A percentile compares a stretch with the other conserved stretches of the same genome.
phyloP scores from a whole-genome alignment of 2,329 filamentous ascomycete genomes.

The Apiospora rasikravindrae region DNA sequence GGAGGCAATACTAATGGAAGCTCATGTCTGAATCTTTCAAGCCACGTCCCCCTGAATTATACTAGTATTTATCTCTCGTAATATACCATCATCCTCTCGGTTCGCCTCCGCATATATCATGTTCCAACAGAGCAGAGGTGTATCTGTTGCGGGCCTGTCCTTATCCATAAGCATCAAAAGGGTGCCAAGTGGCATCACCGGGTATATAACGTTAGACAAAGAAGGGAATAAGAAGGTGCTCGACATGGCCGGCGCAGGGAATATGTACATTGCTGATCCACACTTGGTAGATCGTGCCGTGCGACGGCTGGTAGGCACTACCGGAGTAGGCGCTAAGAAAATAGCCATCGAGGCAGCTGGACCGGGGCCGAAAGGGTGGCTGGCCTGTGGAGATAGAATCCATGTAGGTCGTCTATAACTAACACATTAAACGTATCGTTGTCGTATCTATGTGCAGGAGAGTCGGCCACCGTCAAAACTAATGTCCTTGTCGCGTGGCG shows the following conservation, averaged over 20 bases:
- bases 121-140: neutral
- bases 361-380: neutral
- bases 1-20: constrained; percentile 17
- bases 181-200: constrained; percentile 14
- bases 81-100: neutral
- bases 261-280: neutral
- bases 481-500: constrained; percentile 1
- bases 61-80: neutral
- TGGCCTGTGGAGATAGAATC: neutral
- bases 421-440: constrained; percentile 43
- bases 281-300: neutral
- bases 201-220: constrained; percentile 18
- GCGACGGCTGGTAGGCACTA: neutral
- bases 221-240: neutral
- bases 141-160: neutral
- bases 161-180: constrained; percentile 1
- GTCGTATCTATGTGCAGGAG: constrained; percentile 39
- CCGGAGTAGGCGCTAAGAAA: neutral
- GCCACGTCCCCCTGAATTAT: neutral
- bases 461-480: constrained; percentile 22
- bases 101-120: neutral
- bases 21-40: neutral
- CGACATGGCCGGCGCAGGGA: neutral
- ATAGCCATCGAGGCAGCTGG: neutral
- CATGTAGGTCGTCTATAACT: constrained; percentile 37